Conservation (phyloP, 129 eudicot species). For the Saussurea involucrata region DNA sequence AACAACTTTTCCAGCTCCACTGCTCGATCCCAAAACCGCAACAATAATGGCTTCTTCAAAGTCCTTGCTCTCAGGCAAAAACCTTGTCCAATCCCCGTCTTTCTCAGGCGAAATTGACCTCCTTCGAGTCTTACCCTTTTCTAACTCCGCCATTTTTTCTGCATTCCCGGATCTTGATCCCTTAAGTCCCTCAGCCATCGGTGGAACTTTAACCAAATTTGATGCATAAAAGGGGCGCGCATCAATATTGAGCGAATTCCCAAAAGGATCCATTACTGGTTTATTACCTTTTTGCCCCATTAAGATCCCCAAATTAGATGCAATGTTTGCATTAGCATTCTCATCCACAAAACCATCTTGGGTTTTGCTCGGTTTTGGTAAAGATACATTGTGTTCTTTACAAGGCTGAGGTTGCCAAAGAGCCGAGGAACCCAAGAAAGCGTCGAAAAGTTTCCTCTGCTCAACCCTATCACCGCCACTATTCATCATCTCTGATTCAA, state of each 20-base stretch:
- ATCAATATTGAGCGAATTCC: constrained; percentile 52
- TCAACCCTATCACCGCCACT: constrained; percentile 63
- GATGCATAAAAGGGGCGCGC: constrained; percentile 76
- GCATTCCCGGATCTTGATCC: constrained; percentile 71
- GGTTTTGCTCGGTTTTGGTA: constrained; percentile 20
- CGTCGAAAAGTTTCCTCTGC: constrained; percentile 76
- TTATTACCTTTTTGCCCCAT: constrained; percentile 12
- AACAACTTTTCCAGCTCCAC: constrained; percentile 26
- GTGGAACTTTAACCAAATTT: constrained; percentile 23
- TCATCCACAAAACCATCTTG: no score
- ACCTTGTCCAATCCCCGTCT: constrained; percentile 36
- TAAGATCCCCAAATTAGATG: no score
- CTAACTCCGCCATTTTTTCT: constrained; percentile 28
- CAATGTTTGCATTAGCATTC: no score
- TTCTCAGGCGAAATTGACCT: constrained; percentile 44
- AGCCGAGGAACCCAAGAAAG: constrained; percentile 84
- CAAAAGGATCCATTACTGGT: constrained; percentile 14
- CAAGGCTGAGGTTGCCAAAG: constrained; percentile 99
- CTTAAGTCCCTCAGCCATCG: constrained; percentile 60
- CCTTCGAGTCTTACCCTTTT: constrained; percentile 42
- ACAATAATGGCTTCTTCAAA: constrained; percentile 83
- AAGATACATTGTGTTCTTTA: constrained; percentile 41
- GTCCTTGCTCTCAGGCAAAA: constrained; percentile 71
- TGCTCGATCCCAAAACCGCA: constrained; percentile 61
- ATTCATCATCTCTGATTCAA: constrained; percentile 86